Conservation (phyloP, 352 stramenopile genomes). For the Phytophthora vignae region DNA sequence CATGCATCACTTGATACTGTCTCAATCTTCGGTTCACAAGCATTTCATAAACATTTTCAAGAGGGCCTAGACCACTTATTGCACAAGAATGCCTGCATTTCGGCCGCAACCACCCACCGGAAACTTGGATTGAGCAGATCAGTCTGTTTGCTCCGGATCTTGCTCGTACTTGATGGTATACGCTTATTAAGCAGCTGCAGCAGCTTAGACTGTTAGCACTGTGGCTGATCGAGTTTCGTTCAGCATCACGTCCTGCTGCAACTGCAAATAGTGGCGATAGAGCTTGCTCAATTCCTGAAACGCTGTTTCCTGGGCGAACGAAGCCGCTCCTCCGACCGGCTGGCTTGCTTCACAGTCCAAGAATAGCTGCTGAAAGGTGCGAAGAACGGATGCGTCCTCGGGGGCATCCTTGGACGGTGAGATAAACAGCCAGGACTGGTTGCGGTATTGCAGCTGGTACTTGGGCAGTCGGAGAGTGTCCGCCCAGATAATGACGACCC, state of each 20-base stretch:
- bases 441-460: conserved; percentile 33
- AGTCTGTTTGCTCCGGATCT: neutral
- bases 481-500: conserved; percentile 33
- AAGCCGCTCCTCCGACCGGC: neutral
- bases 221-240: conserved; percentile 1
- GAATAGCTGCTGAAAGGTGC: conserved; percentile 29
- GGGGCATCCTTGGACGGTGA: conserved; percentile 19
- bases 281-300: conserved; percentile 29
- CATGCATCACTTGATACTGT: neutral
- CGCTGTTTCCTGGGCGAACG: conserved; percentile 7
- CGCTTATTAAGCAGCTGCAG: neutral
- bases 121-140: too few relatives aligned
- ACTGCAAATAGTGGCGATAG: conserved; percentile 18
- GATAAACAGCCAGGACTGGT: conserved; percentile 33
- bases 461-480: conserved; percentile 28
- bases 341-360: conserved; percentile 10
- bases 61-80: too few relatives aligned
- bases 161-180: neutral
- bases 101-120: too few relatives aligned
- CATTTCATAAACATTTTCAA: neutral
- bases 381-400: conserved; percentile 13
- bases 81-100: too few relatives aligned
- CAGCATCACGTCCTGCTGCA: conserved; percentile 22
- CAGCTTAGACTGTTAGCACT: conserved; percentile 1
- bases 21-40: too few relatives aligned